Evolutionary conservation across 805 yeast species (phyloP), one percentile per base, ranked within the genome.

Genomic region (Kodamaea leandrae): DNA sequence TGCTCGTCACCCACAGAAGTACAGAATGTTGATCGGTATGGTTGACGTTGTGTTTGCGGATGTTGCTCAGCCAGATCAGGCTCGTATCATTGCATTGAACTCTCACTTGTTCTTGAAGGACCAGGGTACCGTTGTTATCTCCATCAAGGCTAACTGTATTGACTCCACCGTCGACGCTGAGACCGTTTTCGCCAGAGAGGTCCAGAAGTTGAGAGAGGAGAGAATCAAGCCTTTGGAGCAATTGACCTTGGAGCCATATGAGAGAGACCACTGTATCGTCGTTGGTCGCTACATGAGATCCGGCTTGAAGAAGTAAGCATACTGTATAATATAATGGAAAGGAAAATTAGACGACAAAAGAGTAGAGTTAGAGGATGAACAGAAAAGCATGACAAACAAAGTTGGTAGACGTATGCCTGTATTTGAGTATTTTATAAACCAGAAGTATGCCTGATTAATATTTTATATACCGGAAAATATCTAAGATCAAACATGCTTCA

Each of bases 1-100:
- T 75, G 99, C 99, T 51, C 90, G 99, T 78, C 99, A 93, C 75
- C 99, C 99, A 63, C 99, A 93, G 70, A 93, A 93, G 74, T 93
- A 93, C 83, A 84, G 99, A 78, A 93, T 93, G 99, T 80, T 93
- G 59, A 77, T 93, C 50, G 96, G 97, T 61, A 93, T 93, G 99
- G 99, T 93, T 53, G 99, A 93, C 71, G 87, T 82, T 64, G 98
- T 93, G 47, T 93, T 93, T 63, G 99, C 99, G 49, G 99, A 93
- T 78, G 99, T 93, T 66, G 99, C 99, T 53, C 99, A 93, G 77
- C 99, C 99, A 32, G 99, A 93, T 75, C 99, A 93, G 77, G 99
- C 99, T 57, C 95, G 99, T 85, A 93, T 93, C 66, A 91, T 93
- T 68, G 99, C 98, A 40, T 82, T 93, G 66, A 93, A 93, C 81